phyloP scores from a whole-genome alignment of 495 filamentous ascomycete genomes.

The Hypoxylon lienhwacheense region DNA sequence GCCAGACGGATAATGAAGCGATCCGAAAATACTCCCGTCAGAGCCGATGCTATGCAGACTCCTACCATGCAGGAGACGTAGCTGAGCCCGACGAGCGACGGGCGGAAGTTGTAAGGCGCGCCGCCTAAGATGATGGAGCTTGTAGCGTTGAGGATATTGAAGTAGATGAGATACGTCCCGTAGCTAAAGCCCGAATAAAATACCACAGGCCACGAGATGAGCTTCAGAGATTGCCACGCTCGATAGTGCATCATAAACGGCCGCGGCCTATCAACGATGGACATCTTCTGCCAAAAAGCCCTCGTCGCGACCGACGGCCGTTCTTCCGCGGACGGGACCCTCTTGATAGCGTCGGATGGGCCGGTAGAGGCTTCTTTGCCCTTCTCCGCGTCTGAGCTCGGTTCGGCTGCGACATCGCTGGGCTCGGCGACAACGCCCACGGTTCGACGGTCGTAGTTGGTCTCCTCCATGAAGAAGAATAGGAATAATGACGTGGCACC shows the following conservation, averaged over 20 bases:
- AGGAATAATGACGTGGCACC: slow-evolving; percentile 59
- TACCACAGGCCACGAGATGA: slow-evolving; percentile 63
- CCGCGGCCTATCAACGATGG: slow-evolving; percentile 52
- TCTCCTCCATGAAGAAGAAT: slow-evolving; percentile 73
- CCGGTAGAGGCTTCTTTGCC: slow-evolving; percentile 11
- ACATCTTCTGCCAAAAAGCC: slow-evolving; percentile 59
- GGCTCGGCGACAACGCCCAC: slow-evolving; percentile 33
- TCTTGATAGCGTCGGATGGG: slow-evolving; percentile 14
- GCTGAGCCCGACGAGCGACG: slow-evolving; percentile 64
- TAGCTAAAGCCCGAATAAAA: slow-evolving; percentile 70
- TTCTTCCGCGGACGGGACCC: slow-evolving; percentile 42
- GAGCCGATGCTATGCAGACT: slow-evolving; percentile 38
- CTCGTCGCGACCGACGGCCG: slow-evolving; percentile 32
- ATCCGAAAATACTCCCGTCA: slow-evolving; percentile 55
- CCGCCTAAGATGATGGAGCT: slow-evolving; percentile 61
- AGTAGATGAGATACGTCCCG: slow-evolving; percentile 64
- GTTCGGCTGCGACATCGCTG: slow-evolving; percentile 9
- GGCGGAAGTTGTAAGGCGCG: slow-evolving; percentile 58
- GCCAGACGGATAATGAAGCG: slow-evolving; percentile 60
- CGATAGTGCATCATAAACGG: slow-evolving; percentile 54
- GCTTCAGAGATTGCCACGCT: slow-evolving; percentile 43
- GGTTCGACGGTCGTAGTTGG: slow-evolving; percentile 57
- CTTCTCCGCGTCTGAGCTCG: slow-evolving; percentile 24
- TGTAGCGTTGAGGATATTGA: slow-evolving; percentile 69
- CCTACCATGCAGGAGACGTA: slow-evolving; percentile 64